A percentile compares a stretch with the other conserved stretches of the same genome.
These are phyloP conservation scores for Acorus gramineus DNA, from an alignment of 106 monocot species.

Conservation along the genomic window DNA sequence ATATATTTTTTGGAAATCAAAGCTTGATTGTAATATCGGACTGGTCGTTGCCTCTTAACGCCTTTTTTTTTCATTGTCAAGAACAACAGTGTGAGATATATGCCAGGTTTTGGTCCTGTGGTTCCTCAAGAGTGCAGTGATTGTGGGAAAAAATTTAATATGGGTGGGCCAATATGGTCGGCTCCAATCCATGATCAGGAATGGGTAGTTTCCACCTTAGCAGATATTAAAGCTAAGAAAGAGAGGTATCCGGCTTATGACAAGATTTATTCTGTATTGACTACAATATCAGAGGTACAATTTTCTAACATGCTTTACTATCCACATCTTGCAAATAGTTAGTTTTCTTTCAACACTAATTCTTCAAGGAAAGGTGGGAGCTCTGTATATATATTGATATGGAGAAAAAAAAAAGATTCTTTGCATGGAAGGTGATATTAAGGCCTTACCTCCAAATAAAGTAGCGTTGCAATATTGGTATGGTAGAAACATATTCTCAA, in stretches of 20 bases:
- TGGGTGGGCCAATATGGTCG: conserved; percentile 98
- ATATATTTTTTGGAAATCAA: no score
- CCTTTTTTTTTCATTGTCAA: conserved; percentile 13
- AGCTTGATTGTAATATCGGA: no score
- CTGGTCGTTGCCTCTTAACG: no score
- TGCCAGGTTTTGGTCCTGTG: conserved; percentile 72
- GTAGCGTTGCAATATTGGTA: no score
- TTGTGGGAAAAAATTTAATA: conserved; percentile 80
- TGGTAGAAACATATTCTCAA: no score
- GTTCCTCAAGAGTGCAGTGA: conserved; percentile 76
- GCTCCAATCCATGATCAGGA: conserved; percentile 92
- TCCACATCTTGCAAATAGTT: no score
- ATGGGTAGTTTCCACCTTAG: conserved; percentile 57
- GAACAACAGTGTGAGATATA: conserved; percentile 64
- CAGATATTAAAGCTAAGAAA: conserved; percentile 55
- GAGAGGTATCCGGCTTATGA: conserved; percentile 86
- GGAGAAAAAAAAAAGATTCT: no score
- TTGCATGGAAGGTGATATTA: no score
- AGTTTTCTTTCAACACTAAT: no score
- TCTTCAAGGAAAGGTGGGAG: no score
- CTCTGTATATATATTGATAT: no score
- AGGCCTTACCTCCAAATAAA: no score
- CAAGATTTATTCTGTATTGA: conserved; percentile 69
- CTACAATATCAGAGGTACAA: conserved; percentile 84
- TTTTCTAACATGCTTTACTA: neutral